phyloP scores from a whole-genome alignment of 331 rosid genomes.

The Cucumis variabilis region DNA sequence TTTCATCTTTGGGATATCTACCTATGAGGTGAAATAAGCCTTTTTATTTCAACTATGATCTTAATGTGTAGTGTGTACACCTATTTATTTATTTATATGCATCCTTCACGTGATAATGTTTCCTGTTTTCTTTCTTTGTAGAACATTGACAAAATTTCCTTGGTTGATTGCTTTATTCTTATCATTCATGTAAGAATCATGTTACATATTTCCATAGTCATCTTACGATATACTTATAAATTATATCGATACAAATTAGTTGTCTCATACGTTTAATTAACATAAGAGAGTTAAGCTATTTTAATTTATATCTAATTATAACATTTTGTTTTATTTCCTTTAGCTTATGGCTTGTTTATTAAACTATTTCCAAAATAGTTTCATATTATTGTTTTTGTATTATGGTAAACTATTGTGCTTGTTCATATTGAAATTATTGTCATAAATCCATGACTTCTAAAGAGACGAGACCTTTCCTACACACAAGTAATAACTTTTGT shows the following conservation, averaged over 20 bases:
- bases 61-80: constrained; percentile 30
- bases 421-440: no score
- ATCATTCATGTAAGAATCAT: constrained; percentile 82
- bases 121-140: constrained; percentile 48
- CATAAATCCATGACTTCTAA: no score
- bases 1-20: not conserved
- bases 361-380: not conserved
- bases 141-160: constrained; percentile 94
- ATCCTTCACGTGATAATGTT: not conserved
- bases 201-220: constrained; percentile 32
- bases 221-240: not conserved
- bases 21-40: constrained; percentile 62
- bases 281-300: not conserved
- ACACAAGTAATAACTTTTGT: no score
- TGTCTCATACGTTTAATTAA: not conserved
- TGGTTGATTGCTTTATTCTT: constrained; percentile 87
- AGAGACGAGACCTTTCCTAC: no score
- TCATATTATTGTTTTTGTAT: no score
- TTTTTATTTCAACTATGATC: constrained; percentile 24
- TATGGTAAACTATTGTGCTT: no score
- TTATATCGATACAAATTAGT: not conserved
- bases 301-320: not conserved
- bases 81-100: not conserved
- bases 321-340: not conserved
- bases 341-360: not conserved